Evolutionary conservation across 176 grass and related monocot species (phyloP).

Genomic region (Thinopyrum elongatum): DNA sequence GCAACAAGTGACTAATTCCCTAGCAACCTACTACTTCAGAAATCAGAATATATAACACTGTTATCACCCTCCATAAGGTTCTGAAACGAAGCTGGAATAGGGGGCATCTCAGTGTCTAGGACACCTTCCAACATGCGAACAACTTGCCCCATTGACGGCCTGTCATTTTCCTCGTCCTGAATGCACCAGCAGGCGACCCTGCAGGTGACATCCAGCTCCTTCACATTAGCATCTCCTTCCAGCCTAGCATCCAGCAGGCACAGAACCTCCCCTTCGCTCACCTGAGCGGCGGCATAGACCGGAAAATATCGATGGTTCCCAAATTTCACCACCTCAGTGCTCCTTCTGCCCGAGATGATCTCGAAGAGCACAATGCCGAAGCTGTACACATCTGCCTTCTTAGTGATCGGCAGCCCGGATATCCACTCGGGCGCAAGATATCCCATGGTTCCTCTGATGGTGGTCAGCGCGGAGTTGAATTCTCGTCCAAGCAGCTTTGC

Average conservation of each 20-base stretch:
- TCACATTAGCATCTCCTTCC: constrained; percentile 29
- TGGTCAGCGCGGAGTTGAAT: constrained; percentile 45
- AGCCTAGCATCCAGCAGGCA: constrained; percentile 41
- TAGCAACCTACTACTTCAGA: constrained; percentile 5
- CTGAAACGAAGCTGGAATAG: constrained; percentile 38
- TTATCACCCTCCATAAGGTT: constrained; percentile 24
- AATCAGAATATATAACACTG: constrained; percentile 7
- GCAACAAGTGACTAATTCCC: not conserved
- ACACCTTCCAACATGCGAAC: constrained; percentile 41
- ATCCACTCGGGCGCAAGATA: constrained; percentile 65
- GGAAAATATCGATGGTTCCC: constrained; percentile 36
- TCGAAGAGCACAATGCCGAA: constrained; percentile 59
- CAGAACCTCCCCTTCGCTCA: constrained; percentile 39
- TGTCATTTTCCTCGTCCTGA: constrained; percentile 34
- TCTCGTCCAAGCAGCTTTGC: constrained; percentile 53
- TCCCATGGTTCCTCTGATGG: constrained; percentile 46
- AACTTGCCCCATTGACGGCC: constrained; percentile 50
- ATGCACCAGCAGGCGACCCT: constrained; percentile 60
- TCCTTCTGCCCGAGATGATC: constrained; percentile 45
- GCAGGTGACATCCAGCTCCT: constrained; percentile 30
- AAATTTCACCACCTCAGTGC: not conserved
- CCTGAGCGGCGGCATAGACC: constrained; percentile 17
- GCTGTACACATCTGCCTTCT: constrained; percentile 60
- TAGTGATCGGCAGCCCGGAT: constrained; percentile 33
- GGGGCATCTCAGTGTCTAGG: constrained; percentile 23